These are phyloP conservation scores for Magnusiomyces suaveolens DNA, from an alignment of 1,139 yeast genomes.

Conservation along the genomic window DNA sequence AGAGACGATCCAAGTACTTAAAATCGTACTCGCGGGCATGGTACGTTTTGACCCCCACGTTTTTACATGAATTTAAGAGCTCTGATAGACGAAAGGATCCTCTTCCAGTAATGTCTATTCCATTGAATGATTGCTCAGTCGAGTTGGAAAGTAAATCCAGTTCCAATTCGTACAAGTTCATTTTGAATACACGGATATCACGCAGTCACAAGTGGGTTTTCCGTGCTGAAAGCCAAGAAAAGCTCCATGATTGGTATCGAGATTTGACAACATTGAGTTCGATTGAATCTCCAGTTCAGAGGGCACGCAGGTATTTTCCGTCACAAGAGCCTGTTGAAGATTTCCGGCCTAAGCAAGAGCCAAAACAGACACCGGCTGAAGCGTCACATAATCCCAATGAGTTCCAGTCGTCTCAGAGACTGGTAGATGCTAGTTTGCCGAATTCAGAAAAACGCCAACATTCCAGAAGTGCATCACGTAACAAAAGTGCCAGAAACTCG, in stretches of 20 bases:
- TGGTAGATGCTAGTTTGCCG: neutral
- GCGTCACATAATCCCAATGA: constrained; percentile 21
- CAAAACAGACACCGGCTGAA: constrained; percentile 21
- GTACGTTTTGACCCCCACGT: constrained; percentile 84
- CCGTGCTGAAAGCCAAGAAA: constrained; percentile 67
- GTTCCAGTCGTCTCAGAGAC: neutral
- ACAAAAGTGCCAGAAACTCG: neutral
- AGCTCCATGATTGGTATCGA: constrained; percentile 76
- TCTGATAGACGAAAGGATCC: constrained; percentile 75
- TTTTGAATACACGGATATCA: constrained; percentile 26
- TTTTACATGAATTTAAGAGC: constrained; percentile 82
- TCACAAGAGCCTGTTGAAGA: constrained; percentile 12
- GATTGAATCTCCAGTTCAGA: constrained; percentile 36
- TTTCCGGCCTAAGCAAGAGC: constrained; percentile 14
- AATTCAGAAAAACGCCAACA: neutral
- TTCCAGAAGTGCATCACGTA: neutral
- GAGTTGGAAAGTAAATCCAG: constrained; percentile 74
- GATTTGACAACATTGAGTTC: constrained; percentile 60
- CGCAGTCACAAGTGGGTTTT: constrained; percentile 88
- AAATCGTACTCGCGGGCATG: constrained; percentile 84
- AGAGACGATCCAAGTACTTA: constrained; percentile 80
- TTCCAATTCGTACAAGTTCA: constrained; percentile 64
- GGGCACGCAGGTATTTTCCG: constrained; percentile 20
- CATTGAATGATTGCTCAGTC: constrained; percentile 71
- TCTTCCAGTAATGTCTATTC: constrained; percentile 77